Percentiles rank a stretch among this genome's conserved stretches.
phyloP scores from a whole-genome alignment of 2,329 filamentous ascomycete species.

The Fusarium abutilonis region DNA sequence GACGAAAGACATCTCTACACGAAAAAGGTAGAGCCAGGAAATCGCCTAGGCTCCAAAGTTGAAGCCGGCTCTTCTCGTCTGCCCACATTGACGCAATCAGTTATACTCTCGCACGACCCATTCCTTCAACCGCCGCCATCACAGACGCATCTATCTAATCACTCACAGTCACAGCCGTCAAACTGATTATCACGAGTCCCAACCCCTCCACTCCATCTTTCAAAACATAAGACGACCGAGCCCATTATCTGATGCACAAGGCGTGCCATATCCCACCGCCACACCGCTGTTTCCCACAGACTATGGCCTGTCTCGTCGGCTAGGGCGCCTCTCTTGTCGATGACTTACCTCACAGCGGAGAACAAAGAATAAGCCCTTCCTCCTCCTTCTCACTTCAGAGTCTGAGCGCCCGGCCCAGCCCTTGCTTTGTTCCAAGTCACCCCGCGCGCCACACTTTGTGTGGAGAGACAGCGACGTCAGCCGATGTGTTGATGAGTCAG shows the following conservation, averaged over 20 bases:
- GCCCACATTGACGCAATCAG: constrained; percentile 31
- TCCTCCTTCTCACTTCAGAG: not conserved
- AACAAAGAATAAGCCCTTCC: constrained; percentile 16
- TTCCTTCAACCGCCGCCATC: constrained; percentile 2
- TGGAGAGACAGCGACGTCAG: constrained; percentile 18
- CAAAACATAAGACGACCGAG: constrained; percentile 34
- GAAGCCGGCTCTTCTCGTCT: constrained; percentile 18
- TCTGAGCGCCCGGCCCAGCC: constrained; percentile 27
- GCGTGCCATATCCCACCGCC: constrained; percentile 29
- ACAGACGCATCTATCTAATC: constrained; percentile 15
- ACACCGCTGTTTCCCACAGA: constrained; percentile 41
- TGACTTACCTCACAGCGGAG: constrained; percentile 41
- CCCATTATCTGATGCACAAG: constrained; percentile 30
- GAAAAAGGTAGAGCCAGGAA: constrained; percentile 15
- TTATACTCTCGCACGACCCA: constrained; percentile 13
- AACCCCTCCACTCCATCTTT: constrained; percentile 17
- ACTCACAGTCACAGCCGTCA: constrained; percentile 5
- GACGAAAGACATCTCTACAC: constrained; percentile 12
- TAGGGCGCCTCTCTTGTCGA: constrained; percentile 29
- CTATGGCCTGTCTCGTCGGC: constrained; percentile 34
- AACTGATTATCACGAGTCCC: constrained; percentile 8
- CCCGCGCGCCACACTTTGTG: constrained; percentile 29
- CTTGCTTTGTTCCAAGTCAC: constrained; percentile 24
- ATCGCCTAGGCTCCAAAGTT: not conserved
- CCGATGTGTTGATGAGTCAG: constrained; percentile 6